Evolutionary conservation across 352 stramenopile species (phyloP).

Genomic region (Pythium utonaiense): DNA sequence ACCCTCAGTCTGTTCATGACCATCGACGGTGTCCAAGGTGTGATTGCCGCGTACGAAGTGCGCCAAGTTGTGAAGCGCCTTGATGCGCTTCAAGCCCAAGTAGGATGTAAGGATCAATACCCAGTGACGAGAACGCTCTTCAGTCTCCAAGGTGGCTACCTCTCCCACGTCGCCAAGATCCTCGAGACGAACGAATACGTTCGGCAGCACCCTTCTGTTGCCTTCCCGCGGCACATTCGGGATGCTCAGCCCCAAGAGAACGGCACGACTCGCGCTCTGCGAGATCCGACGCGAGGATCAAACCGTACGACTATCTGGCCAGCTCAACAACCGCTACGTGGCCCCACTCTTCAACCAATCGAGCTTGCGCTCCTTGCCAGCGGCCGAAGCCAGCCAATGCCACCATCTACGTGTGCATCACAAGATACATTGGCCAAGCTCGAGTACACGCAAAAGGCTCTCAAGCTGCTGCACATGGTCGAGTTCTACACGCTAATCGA

Average conservation of each 20-base stretch:
- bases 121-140: too few relatives aligned
- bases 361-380: too few relatives aligned
- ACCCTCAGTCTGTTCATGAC: background rate
- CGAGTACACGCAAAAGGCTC: conserved; percentile 17
- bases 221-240: too few relatives aligned
- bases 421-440: conserved; percentile 1
- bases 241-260: too few relatives aligned
- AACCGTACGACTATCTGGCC: too few relatives aligned
- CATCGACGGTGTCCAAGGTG: background rate
- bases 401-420: background rate
- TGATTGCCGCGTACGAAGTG: background rate
- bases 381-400: background rate
- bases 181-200: too few relatives aligned
- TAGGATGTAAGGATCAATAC: background rate
- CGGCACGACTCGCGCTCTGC: too few relatives aligned
- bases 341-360: too few relatives aligned
- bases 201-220: too few relatives aligned
- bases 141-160: background rate
- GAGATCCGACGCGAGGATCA: too few relatives aligned
- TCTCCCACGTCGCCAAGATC: too few relatives aligned
- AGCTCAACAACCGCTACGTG: too few relatives aligned
- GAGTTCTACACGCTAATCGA: conserved; percentile 33
- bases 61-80: background rate
- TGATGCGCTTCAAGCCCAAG: background rate
- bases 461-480: conserved; percentile 28